Base-by-base conservation (phyloP, 2,329 filamentous ascomycete genomes). In the Aureobasidium lini region DNA sequence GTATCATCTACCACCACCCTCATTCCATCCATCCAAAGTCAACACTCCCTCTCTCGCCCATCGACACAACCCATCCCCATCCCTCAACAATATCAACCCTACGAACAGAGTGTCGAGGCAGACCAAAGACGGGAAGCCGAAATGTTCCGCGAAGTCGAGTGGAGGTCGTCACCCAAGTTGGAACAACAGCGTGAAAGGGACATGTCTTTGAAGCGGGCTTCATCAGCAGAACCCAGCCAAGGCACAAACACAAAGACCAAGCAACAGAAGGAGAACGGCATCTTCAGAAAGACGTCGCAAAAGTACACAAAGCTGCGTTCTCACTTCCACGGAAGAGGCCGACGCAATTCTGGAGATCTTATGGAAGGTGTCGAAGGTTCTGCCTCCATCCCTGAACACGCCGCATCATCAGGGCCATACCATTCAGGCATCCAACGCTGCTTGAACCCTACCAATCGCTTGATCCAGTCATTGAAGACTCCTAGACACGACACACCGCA, bases 341-440 rank as follows among this genome's bases (percentile, higher is more conserved):
- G 57, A 36, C 57, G 57, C 43, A 60, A 50, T 31, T 39, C 49
- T 42, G 60, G 57, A 37, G 62, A 63, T 23, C 42, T 58, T 40
- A 63, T 63, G 62, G 62, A 63, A 11, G 62, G 62, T 28, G 60
- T 63, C 42, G 62, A 63, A 43, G 60, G 47, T 39, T 50, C 62
- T 18, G 23, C 32, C 16, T 43, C 52, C 48, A 54, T 61, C 46
- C 61, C 59, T 23, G 47, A 60, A 58, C 39, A 44, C 52, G 16
- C 58, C 29, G 43, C 48, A 16, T 43, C 58, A 18, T 53, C 49
- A 34, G 53, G 49, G n/a, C 37, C 59, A 10, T 57, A 59, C 50
- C 56, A 47, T 43, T 60, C 49, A 32, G 57, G 61, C 42, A 52
- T 59, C 9, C 46, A 53, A 11, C 57, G 46, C 16, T 50, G 42